A percentile compares a stretch with the other conserved stretches of the same genome.
Evolutionary conservation across 441 rosid species (phyloP).

Genomic region (Sinapis alba): DNA sequence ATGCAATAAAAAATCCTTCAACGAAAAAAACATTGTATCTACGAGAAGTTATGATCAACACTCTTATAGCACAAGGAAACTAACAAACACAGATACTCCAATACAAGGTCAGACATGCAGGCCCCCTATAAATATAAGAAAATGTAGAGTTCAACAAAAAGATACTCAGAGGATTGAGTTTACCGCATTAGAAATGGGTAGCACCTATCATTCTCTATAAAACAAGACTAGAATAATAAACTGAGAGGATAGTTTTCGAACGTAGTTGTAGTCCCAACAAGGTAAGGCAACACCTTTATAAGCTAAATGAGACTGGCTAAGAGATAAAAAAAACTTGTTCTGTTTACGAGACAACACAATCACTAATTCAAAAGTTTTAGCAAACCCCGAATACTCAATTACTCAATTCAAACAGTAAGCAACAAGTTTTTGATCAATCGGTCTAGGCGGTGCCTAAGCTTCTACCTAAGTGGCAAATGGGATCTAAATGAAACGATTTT

Average conservation of each 20-base stretch:
- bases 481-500: neutral
- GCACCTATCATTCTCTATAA: neutral
- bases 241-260: neutral
- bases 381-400: constrained; percentile 3
- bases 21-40: neutral
- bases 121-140: neutral
- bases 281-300: neutral
- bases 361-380: constrained; percentile 10
- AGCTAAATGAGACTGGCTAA: neutral
- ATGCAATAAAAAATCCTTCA: neutral
- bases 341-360: constrained; percentile 11
- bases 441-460: neutral
- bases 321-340: neutral
- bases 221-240: neutral
- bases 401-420: neutral
- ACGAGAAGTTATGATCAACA: neutral
- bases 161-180: neutral
- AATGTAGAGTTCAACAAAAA: neutral
- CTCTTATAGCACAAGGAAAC: neutral
- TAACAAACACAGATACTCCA: neutral
- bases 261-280: neutral
- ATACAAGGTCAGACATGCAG: constrained; percentile 9
- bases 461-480: neutral
- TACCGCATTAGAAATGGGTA: neutral
- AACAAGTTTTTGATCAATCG: neutral